Evolutionary conservation across 352 stramenopile genomes (phyloP).

Genomic region (Phytophthora crassamura): DNA sequence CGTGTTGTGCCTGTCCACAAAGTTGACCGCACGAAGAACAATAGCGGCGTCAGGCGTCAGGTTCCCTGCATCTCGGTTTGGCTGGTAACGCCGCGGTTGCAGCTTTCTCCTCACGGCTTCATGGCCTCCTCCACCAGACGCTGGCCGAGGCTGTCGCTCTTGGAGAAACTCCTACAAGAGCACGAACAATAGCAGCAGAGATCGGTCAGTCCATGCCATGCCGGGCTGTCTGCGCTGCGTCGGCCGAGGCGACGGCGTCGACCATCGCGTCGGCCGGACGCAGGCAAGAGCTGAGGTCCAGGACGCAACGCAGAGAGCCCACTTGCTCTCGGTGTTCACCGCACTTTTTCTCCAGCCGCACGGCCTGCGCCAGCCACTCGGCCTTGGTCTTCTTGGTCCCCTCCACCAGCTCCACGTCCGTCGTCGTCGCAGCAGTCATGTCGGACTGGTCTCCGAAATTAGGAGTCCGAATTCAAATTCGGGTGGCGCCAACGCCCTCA

Average conservation of each 20-base stretch:
- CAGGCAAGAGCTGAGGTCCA: too few relatives aligned
- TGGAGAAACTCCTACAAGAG: slow-evolving; percentile 43
- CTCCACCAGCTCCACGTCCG: slow-evolving; percentile 29
- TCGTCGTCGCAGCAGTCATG: neutral
- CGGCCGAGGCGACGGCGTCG: too few relatives aligned
- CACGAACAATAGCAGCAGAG: slow-evolving; percentile 24
- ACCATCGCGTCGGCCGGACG: too few relatives aligned
- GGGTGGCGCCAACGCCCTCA: neutral
- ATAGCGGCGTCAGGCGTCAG: neutral
- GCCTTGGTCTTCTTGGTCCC: slow-evolving; percentile 38
- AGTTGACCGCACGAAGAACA: neutral
- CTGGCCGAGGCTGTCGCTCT: slow-evolving; percentile 49
- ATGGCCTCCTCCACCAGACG: slow-evolving; percentile 39
- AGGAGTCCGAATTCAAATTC: slow-evolving; percentile 11
- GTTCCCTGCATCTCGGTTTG: too few relatives aligned
- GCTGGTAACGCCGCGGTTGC: neutral
- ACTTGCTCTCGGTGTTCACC: neutral
- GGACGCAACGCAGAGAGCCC: too few relatives aligned
- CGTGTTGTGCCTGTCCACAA: slow-evolving; percentile 42
- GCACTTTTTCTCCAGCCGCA: slow-evolving; percentile 43
- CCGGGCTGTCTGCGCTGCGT: too few relatives aligned
- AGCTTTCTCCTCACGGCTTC: slow-evolving; percentile 19
- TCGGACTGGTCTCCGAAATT: too few relatives aligned
- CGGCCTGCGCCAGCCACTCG: slow-evolving; percentile 35
- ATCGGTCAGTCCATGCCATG: too few relatives aligned